Conservation (phyloP, 2,329 filamentous ascomycete genomes). For the Dichotomopilus funicola region DNA sequence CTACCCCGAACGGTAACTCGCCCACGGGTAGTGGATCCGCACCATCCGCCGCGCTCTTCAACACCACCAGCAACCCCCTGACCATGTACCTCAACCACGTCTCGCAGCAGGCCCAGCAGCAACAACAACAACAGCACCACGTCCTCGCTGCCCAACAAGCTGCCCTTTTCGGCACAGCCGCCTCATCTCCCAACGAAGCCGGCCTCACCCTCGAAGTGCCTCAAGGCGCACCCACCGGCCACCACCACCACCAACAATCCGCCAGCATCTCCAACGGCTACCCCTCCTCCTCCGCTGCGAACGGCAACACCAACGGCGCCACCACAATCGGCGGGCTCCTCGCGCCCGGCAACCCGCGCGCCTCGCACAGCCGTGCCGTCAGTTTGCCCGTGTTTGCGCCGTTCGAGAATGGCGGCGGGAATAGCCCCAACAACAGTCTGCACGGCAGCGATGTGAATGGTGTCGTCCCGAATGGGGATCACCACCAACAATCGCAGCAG, state of each 20-base stretch:
- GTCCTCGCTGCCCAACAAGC: conserved; percentile 70
- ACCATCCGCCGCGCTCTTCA: conserved; percentile 66
- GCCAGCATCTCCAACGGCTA: conserved; percentile 61
- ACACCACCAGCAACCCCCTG: conserved; percentile 77
- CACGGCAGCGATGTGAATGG: conserved; percentile 41
- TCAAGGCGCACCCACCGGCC: conserved; percentile 53
- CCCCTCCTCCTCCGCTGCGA: conserved; percentile 36
- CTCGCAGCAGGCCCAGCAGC: conserved; percentile 63
- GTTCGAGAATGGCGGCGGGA: conserved; percentile 53
- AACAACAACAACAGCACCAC: conserved; percentile 69
- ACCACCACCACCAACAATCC: conserved; percentile 61
- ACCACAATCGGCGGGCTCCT: conserved; percentile 72
- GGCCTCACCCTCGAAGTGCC: conserved; percentile 49
- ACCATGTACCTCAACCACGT: conserved; percentile 90
- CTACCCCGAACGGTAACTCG: conserved; percentile 51
- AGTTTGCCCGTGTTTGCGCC: conserved; percentile 71
- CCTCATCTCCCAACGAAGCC: conserved; percentile 49
- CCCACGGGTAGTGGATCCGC: conserved; percentile 48
- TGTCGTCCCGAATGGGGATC: conserved; percentile 30
- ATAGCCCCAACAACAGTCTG: conserved; percentile 37
- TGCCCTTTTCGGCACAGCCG: conserved; percentile 69
- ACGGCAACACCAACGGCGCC: conserved; percentile 31
- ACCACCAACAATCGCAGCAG: no score
- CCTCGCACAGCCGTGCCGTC: conserved; percentile 71
- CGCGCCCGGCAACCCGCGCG: conserved; percentile 54